Percentiles rank a stretch among this genome's conserved stretches.
These are phyloP conservation scores for Paecilomyces formosus DNA, from an alignment of 2,329 filamentous ascomycete genomes.

Conservation along the genomic window DNA sequence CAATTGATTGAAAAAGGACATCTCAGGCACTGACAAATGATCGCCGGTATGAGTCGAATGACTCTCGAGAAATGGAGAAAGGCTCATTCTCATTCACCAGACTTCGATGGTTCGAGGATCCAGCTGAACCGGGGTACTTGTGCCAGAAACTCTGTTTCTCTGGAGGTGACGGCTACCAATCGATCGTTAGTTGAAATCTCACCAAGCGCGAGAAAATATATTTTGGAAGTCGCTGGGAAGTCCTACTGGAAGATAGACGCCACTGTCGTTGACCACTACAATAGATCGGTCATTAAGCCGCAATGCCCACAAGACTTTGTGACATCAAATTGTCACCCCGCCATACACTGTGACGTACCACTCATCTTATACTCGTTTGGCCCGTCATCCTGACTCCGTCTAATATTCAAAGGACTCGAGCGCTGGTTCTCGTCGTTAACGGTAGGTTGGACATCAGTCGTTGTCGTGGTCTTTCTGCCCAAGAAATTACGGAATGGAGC, in stretches of 20 bases:
- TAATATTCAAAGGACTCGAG: slow-evolving; percentile 48
- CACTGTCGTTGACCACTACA: slow-evolving; percentile 89
- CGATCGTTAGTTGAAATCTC: slow-evolving; percentile 1
- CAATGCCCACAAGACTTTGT: background rate
- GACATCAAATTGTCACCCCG: background rate
- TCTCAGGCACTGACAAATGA: slow-evolving; percentile 66
- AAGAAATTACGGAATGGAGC: slow-evolving; percentile 66
- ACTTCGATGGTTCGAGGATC: slow-evolving; percentile 52
- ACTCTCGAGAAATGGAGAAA: slow-evolving; percentile 92
- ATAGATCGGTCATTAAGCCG: slow-evolving; percentile 18
- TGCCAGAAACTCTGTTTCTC: slow-evolving; percentile 79
- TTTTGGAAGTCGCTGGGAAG: slow-evolving; percentile 10
- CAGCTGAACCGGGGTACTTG: slow-evolving; percentile 40
- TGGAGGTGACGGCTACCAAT: slow-evolving; percentile 68
- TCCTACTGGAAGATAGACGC: slow-evolving; percentile 83
- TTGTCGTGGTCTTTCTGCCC: slow-evolving; percentile 48
- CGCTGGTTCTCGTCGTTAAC: slow-evolving; percentile 47
- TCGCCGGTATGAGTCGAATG: slow-evolving; percentile 91
- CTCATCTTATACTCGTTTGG: slow-evolving; percentile 73
- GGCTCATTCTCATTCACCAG: slow-evolving; percentile 78
- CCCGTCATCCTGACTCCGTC: slow-evolving; percentile 57
- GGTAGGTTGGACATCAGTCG: slow-evolving; percentile 28
- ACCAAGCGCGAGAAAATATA: slow-evolving; percentile 13
- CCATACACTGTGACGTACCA: slow-evolving; percentile 42
- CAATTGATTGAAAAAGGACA: background rate